Evolutionary conservation across 768 basidiomycete species (phyloP).

Genomic region (Mycena maculata): DNA sequence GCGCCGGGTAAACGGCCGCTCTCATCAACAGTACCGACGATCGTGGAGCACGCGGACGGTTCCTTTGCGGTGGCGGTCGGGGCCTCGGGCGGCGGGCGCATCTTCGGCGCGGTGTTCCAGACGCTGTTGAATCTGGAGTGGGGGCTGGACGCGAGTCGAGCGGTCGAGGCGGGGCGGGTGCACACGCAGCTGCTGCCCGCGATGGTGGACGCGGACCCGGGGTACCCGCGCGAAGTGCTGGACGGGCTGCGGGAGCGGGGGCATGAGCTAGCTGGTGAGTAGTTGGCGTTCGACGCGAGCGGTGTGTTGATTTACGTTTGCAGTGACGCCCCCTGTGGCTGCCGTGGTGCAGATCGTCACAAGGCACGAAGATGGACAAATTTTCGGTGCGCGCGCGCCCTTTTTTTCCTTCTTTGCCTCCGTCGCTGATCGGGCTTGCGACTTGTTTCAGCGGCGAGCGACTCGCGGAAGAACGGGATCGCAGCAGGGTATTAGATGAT

Average conservation of each 20-base stretch:
- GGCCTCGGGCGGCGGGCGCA: constrained; percentile 89
- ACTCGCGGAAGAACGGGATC: constrained; percentile 93
- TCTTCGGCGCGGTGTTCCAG: constrained; percentile 85
- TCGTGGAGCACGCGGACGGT: constrained; percentile 82
- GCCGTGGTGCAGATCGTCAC: constrained; percentile 81
- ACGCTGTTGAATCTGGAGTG: constrained; percentile 82
- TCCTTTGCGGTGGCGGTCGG: constrained; percentile 81
- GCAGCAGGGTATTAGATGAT: constrained; percentile 79
- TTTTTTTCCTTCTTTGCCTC: not conserved
- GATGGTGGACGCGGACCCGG: constrained; percentile 68
- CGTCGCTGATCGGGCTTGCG: not conserved
- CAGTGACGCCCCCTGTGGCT: constrained; percentile 81
- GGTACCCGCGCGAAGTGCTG: constrained; percentile 68
- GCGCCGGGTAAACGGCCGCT: constrained; percentile 89
- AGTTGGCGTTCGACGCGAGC: constrained; percentile 31
- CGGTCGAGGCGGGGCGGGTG: constrained; percentile 86
- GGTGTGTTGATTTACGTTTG: constrained; percentile 6
- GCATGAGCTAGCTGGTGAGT: constrained; percentile 75
- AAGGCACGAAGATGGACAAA: constrained; percentile 56
- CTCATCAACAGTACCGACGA: constrained; percentile 85
- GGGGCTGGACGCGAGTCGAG: constrained; percentile 81
- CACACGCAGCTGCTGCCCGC: constrained; percentile 81
- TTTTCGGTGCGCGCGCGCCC: constrained; percentile 66
- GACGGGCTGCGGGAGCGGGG: constrained; percentile 68
- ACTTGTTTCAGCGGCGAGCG: constrained; percentile 75